A percentile compares a stretch with the other conserved stretches of the same genome.
phyloP scores from a whole-genome alignment of 2,329 filamentous ascomycete genomes.

The Alternaria tenuissima region DNA sequence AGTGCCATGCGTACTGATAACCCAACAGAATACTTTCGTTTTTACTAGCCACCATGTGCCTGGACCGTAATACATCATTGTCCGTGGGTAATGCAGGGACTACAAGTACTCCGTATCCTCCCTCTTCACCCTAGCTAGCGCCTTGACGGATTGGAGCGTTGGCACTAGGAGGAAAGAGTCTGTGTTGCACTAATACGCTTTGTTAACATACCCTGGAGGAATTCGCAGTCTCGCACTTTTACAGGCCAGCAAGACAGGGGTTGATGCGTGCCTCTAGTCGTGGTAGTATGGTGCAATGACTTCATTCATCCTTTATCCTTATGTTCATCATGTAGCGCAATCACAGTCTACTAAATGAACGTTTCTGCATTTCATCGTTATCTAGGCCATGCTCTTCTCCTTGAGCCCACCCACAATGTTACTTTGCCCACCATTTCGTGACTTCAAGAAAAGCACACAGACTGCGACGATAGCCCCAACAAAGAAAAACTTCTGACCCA shows the following conservation, averaged over 20 bases:
- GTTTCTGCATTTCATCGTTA: constrained; percentile 18
- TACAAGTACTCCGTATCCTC: neutral
- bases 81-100: constrained; percentile 4
- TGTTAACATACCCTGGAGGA: too few species aligned
- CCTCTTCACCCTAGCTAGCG: constrained; percentile 1
- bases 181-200: too few species aligned
- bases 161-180: neutral
- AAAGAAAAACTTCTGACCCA: constrained; percentile 56
- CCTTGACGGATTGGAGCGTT: neutral
- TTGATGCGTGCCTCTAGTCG: too few species aligned
- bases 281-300: too few species aligned
- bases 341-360: constrained; percentile 6
- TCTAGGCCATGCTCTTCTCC: constrained; percentile 54
- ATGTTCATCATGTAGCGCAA: neutral
- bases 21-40: constrained; percentile 5
- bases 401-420: constrained; percentile 31
- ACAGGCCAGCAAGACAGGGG: too few species aligned
- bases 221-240: too few species aligned
- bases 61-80: neutral
- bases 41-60: neutral
- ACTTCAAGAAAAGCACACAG: constrained; percentile 53
- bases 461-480: constrained; percentile 54
- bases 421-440: constrained; percentile 35
- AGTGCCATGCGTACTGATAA: neutral
- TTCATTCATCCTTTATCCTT: neutral